Evolutionary conservation across 176 grass and related monocot species (phyloP), one percentile per base, ranked within the genome.

Genomic region (Chloris gayana): DNA sequence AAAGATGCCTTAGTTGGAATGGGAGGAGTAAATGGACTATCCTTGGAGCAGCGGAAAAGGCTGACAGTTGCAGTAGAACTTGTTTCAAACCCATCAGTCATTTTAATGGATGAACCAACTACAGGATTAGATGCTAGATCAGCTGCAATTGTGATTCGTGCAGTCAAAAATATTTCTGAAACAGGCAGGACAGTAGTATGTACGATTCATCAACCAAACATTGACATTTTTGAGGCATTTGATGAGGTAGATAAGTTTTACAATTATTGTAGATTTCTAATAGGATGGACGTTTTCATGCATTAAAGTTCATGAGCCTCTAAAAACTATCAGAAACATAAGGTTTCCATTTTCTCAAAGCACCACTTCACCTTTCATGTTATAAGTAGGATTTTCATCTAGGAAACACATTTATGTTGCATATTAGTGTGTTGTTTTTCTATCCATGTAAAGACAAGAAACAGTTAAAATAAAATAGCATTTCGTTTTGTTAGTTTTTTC

Each of bases 21-120:
- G 3, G 76, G 69, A 57, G 85, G 85, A 19, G 17, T 87, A 22
- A 67, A 87, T 32, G 89, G 89, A 51, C 45, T 91, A 45, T 87
- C 89, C 1, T 85, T 85, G 22, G 89, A 91, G 64, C 89, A 91
- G 80, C n/a, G 85, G 41, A 91, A 91, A 82, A 78, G 85, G 39
- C 24, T 91, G 33, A 91, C 89, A 24, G 84, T 91, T 67, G 89
- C 89, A 21, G 81, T 91, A 4, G 89, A 91, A 72, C 78, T 91
- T 56, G 75, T 91, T 30, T 91, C 89, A 27, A 91, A 91, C 70
- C 89, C 89, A 31, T 91, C 89, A 13, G 35, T 91, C 24, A 91
- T 91, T 76, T 76, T 91, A 70, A 88, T 91, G 89, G 89, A 91
- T 73, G 89, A 91, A 61, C 88, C 88, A 67, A 90, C 88, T 33